Base-by-base conservation (phyloP, 306 rosid genomes). In the Quercus wislizeni region DNA sequence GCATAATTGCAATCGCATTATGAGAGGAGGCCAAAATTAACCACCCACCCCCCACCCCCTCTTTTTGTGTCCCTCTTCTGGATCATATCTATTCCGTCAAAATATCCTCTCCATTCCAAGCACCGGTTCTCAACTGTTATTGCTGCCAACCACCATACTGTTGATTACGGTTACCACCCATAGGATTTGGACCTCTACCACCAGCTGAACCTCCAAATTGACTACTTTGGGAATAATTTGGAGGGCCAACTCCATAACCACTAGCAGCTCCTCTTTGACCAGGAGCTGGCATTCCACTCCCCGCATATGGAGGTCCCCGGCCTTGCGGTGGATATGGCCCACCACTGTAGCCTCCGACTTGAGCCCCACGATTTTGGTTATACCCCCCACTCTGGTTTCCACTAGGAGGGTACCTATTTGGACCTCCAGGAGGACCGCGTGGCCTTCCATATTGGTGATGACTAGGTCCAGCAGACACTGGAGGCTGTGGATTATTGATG, bases 301-400 rank as follows among this genome's bases (percentile, higher is more conserved):
- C 88, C 13, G 80, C 87, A 54, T 88, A 92, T 58, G 92, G 91
- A 46, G 91, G 88, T 23, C 89, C 97, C 4, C 89, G 85, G 41
- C 91, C 92, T 79, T 89, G 95, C 4, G 95, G 85, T 61, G 95
- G 95, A 78, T 87, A 89, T 46, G 88, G 86, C 19, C 88, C 90
- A 31, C 79, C 79, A 72, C 83, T 84, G 69, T 85, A 91, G 43
- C 86, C 80, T 69, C 89, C 86, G 41, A 75, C 93, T 83, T 87
- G 91, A 30, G 84, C 85, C 20, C 87, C 88, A 35, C 78, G 86
- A 57, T 78, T 86, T 63, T 80, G 84, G 77, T 77, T 85, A 81
- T 79, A 83, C 15, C 81, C 85, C 30, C 91, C 91, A 46, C 84
- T 57, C 35, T 77, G 91, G 78, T 89, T 87, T 28, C 88, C 90